Conservation (phyloP, 2,329 filamentous ascomycete genomes). For the Penicillium sp. region DNA sequence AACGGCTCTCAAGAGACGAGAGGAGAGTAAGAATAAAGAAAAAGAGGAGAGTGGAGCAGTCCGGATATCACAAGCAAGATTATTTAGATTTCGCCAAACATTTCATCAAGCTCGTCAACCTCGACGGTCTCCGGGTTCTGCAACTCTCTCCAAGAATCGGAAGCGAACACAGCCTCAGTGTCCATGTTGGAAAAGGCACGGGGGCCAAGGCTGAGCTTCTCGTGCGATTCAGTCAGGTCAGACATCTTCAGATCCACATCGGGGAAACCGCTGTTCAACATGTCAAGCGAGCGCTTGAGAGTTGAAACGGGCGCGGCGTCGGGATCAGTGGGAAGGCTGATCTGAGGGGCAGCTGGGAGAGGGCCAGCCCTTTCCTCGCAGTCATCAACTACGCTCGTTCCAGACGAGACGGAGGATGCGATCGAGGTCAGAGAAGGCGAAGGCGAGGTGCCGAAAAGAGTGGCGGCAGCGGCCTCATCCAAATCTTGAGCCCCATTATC, state of each 20-base stretch:
- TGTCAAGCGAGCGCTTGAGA: constrained; percentile 41
- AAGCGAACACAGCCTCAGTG: constrained; percentile 44
- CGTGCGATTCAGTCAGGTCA: constrained; percentile 32
- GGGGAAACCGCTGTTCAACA: constrained; percentile 39
- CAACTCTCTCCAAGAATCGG: constrained; percentile 61
- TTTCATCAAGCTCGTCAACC: constrained; percentile 86
- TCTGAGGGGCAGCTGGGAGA: constrained; percentile 27
- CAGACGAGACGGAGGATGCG: constrained; percentile 43
- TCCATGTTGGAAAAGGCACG: constrained; percentile 28
- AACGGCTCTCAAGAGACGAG: constrained; percentile 12
- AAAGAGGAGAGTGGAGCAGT: background rate
- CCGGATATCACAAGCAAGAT: background rate
- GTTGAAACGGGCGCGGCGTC: constrained; percentile 30
- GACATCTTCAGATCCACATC: constrained; percentile 40
- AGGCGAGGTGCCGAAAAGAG: constrained; percentile 43
- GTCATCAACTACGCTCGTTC: constrained; percentile 38
- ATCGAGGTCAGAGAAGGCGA: constrained; percentile 44
- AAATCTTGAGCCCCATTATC: constrained; percentile 29
- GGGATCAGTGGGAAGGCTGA: constrained; percentile 32
- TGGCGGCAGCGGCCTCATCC: constrained; percentile 35
- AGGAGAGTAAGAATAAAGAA: constrained; percentile 16
- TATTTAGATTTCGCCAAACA: constrained; percentile 71
- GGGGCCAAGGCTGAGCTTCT: constrained; percentile 47
- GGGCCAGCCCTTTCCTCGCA: constrained; percentile 22
- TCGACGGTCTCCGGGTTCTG: constrained; percentile 84